These are phyloP conservation scores for Phytophthora pseudosyringae DNA, from an alignment of 352 stramenopile species.

Conservation along the genomic window DNA sequence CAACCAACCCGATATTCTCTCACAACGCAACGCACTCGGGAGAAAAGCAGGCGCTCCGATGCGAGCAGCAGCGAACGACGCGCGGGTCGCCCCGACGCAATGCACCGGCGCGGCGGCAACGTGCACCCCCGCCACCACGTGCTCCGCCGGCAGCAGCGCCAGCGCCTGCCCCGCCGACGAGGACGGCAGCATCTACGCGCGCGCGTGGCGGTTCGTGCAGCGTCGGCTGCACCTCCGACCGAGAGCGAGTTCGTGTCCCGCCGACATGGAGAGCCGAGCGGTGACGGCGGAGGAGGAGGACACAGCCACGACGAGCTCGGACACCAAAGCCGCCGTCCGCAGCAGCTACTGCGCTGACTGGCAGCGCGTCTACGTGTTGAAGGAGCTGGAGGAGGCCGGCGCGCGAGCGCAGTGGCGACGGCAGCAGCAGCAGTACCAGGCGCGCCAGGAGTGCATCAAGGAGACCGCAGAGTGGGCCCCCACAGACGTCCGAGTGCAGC, in stretches of 20 bases:
- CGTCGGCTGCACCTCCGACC: slow-evolving; percentile 45
- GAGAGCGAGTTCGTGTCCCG: slow-evolving; percentile 38
- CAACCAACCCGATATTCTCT: slow-evolving; percentile 12
- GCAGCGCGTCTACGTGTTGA: slow-evolving; percentile 49
- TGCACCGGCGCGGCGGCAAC: background rate
- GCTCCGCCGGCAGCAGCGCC: slow-evolving; percentile 8
- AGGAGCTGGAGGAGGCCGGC: slow-evolving; percentile 45
- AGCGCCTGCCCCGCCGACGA: slow-evolving; percentile 13
- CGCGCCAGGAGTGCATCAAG: slow-evolving; percentile 26
- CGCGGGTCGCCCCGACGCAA: slow-evolving; percentile 16
- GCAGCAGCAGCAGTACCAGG: slow-evolving; percentile 17
- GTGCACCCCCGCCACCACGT: background rate
- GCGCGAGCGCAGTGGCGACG: slow-evolving; percentile 26
- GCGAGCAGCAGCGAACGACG: slow-evolving; percentile 10
- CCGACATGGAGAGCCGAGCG: slow-evolving; percentile 21
- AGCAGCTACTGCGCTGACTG: slow-evolving; percentile 32
- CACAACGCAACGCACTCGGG: slow-evolving; percentile 17
- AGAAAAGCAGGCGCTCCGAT: slow-evolving; percentile 5
- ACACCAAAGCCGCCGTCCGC: background rate
- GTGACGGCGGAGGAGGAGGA: slow-evolving; percentile 10
- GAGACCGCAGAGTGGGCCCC: slow-evolving; percentile 27
- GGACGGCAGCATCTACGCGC: slow-evolving; percentile 38
- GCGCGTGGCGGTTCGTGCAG: slow-evolving; percentile 49
- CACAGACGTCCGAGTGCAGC: slow-evolving; percentile 12
- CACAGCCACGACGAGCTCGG: background rate